Percentiles rank a stretch among this genome's conserved stretches.
Evolutionary conservation across 2,329 filamentous ascomycete species (phyloP).

Genomic region (Colletotrichum liriopes): DNA sequence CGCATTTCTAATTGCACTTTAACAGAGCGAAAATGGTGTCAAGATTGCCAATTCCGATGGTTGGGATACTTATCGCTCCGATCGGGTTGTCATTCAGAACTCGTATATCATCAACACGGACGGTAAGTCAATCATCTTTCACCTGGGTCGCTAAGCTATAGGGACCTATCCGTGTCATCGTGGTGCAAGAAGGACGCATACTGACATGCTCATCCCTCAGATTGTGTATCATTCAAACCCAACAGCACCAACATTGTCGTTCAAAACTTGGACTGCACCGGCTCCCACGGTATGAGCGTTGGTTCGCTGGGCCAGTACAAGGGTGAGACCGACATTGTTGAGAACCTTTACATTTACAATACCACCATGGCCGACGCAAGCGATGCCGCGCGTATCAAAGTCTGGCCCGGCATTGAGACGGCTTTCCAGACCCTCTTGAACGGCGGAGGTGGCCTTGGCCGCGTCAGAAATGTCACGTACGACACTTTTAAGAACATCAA

Average conservation of each 20-base stretch:
- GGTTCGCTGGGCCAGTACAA: constrained; percentile 79
- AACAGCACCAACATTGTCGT: constrained; percentile 79
- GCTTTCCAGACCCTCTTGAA: constrained; percentile 71
- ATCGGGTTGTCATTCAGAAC: constrained; percentile 78
- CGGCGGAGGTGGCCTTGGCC: constrained; percentile 71
- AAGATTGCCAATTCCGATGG: constrained; percentile 75
- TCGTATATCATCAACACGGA: constrained; percentile 76
- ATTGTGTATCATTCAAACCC: constrained; percentile 83
- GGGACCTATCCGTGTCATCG: not conserved
- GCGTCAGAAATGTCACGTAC: constrained; percentile 74
- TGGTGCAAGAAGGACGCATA: no score
- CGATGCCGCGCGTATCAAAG: constrained; percentile 81
- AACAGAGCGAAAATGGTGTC: constrained; percentile 63
- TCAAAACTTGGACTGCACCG: constrained; percentile 78
- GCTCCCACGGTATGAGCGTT: constrained; percentile 81
- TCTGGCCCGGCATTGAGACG: constrained; percentile 70
- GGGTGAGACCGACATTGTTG: constrained; percentile 75
- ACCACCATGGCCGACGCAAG: constrained; percentile 71
- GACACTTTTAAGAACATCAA: constrained; percentile 70
- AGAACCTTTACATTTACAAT: constrained; percentile 77
- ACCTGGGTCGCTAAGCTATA: not conserved
- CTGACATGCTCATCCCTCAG: not conserved
- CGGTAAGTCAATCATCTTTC: constrained; percentile 47
- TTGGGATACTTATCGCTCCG: constrained; percentile 70
- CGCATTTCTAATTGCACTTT: constrained; percentile 48